phyloP scores from a whole-genome alignment of 305 asterid species.

The Fraxinus paxiana region DNA sequence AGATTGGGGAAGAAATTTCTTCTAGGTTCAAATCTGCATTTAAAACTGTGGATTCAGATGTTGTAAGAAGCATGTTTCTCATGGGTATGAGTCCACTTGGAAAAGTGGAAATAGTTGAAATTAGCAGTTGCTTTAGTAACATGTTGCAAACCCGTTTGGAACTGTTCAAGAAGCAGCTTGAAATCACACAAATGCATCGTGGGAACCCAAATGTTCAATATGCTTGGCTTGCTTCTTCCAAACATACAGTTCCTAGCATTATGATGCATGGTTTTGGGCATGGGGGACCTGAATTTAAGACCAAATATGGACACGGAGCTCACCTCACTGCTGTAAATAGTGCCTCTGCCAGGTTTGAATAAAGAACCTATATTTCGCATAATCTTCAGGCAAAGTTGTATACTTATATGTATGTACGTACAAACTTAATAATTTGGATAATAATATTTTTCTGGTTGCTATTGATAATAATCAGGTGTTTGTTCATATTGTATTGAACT shows the following conservation, averaged over 20 bases:
- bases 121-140: slow-evolving; percentile 25
- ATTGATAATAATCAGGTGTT: background rate
- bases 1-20: slow-evolving; percentile 5
- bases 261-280: slow-evolving; percentile 34
- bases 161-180: slow-evolving; percentile 35
- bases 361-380: background rate
- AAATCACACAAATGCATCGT: slow-evolving; percentile 30
- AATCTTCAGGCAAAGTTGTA: background rate
- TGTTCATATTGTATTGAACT: background rate
- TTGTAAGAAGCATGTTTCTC: slow-evolving; percentile 27
- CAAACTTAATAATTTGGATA: background rate
- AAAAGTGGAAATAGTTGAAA: slow-evolving; percentile 18
- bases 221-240: slow-evolving; percentile 44
- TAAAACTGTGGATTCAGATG: slow-evolving; percentile 14
- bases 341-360: slow-evolving; percentile 8
- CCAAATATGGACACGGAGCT: slow-evolving; percentile 32
- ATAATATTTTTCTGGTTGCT: background rate
- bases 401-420: background rate
- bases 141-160: slow-evolving; percentile 30
- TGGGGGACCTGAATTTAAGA: slow-evolving; percentile 16
- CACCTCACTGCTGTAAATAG: slow-evolving; percentile 26
- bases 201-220: slow-evolving; percentile 34
- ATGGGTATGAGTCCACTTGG: slow-evolving; percentile 20
- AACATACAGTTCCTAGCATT: slow-evolving; percentile 20
- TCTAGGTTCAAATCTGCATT: background rate